phyloP scores from a whole-genome alignment of 805 yeast species.

The Monosporozyma unispora region DNA sequence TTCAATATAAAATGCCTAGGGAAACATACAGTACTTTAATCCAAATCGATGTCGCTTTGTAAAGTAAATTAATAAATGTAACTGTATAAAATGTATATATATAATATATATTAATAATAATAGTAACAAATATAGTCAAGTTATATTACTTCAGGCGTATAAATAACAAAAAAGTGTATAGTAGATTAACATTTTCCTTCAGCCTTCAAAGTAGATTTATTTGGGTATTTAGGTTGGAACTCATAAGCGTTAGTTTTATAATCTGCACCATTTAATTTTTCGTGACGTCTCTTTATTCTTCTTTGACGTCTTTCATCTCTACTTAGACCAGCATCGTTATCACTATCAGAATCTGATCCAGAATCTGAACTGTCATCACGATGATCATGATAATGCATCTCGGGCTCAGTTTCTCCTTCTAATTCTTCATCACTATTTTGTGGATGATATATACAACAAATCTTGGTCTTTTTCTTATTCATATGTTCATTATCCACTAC shows the following conservation, averaged over 20 bases:
- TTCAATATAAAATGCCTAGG: conserved; percentile 83
- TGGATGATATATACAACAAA: conserved; percentile 85
- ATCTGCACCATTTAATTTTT: conserved; percentile 17
- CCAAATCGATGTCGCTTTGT: conserved; percentile 43
- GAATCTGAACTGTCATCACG: conserved; percentile 18
- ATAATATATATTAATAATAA: too few relatives aligned
- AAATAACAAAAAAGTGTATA: too few relatives aligned
- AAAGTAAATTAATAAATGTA: background rate
- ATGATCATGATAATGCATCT: conserved; percentile 15
- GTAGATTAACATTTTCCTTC: background rate
- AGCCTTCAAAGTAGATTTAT: conserved; percentile 9
- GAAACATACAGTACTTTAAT: conserved; percentile 69
- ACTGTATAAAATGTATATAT: background rate
- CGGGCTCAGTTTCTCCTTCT: conserved; percentile 22
- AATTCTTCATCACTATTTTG: conserved; percentile 48
- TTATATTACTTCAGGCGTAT: too few relatives aligned
- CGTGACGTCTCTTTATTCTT: conserved; percentile 30
- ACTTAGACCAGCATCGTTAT: conserved; percentile 28
- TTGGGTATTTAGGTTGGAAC: conserved; percentile 59
- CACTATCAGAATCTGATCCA: conserved; percentile 32
- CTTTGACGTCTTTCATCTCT: conserved; percentile 28
- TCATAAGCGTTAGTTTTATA: conserved; percentile 80
- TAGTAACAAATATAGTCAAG: background rate
- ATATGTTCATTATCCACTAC: conserved; percentile 85
- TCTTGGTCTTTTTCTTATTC: conserved; percentile 82